Evolutionary conservation across 805 yeast genomes (phyloP).

Genomic region (Deakozyma indianensis): DNA sequence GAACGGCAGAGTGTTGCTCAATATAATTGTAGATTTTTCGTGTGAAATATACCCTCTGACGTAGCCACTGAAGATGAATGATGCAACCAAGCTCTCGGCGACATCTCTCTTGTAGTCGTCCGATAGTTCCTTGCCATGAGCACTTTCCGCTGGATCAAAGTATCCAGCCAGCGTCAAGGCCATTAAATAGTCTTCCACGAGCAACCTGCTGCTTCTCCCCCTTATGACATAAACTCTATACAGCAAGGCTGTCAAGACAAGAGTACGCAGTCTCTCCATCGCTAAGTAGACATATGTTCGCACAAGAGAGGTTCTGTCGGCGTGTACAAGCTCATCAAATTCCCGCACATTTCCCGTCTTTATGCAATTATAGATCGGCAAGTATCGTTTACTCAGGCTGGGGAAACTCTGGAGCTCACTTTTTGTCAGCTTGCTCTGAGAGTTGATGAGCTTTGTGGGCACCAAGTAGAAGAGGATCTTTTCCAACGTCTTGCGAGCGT

Average conservation of each 20-base stretch:
- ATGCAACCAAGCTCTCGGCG: slow-evolving; percentile 57
- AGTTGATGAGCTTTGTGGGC: neutral
- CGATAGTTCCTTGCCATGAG: neutral
- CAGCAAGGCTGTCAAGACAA: neutral
- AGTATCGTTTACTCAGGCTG: slow-evolving; percentile 14
- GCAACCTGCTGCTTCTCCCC: neutral
- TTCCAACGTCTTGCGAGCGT: neutral
- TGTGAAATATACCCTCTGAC: slow-evolving; percentile 78
- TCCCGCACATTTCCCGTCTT: slow-evolving; percentile 4
- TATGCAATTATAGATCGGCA: neutral
- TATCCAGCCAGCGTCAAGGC: slow-evolving; percentile 6
- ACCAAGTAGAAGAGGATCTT: neutral
- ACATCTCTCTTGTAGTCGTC: slow-evolving; percentile 28
- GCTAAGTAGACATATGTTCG: neutral
- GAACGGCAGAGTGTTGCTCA: slow-evolving; percentile 63
- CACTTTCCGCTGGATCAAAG: slow-evolving; percentile 5
- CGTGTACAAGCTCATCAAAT: slow-evolving; percentile 3
- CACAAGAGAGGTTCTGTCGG: slow-evolving; percentile 3
- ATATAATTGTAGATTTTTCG: slow-evolving; percentile 53
- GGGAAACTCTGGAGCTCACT: slow-evolving; percentile 2
- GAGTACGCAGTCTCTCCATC: neutral
- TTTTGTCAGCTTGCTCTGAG: slow-evolving; percentile 1
- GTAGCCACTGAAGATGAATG: slow-evolving; percentile 41
- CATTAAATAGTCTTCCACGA: neutral
- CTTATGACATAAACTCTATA: neutral